Percentiles rank a stretch among this genome's conserved stretches.
These are phyloP conservation scores for Leccinum subgranulosum DNA, from an alignment of 768 basidiomycete genomes.

Conservation along the genomic window DNA sequence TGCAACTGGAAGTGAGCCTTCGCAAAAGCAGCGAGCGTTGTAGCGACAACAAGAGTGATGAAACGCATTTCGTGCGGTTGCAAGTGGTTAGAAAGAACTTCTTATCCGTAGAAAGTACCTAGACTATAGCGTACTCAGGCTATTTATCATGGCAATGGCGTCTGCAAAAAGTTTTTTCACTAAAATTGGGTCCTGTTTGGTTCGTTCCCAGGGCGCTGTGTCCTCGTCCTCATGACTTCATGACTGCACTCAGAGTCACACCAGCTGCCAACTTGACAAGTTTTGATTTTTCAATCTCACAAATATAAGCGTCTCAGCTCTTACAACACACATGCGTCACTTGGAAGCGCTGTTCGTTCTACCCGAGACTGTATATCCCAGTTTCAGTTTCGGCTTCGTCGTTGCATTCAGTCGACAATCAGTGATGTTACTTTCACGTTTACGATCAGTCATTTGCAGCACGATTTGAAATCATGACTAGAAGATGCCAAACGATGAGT, in stretches of 20 bases:
- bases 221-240: too few species aligned
- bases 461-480: not conserved
- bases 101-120: not conserved
- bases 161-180: conserved; percentile 19
- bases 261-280: not conserved
- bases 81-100: not conserved
- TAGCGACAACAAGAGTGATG: conserved; percentile 34
- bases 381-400: not conserved
- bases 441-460: not conserved
- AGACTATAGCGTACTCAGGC: not conserved
- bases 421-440: not conserved
- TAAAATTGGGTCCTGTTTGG: conserved; percentile 21
- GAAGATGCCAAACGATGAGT: too few species aligned
- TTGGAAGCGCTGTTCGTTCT: not conserved
- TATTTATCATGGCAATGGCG: conserved; percentile 7
- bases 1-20: conserved; percentile 79
- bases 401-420: not conserved
- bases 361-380: not conserved
- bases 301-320: not conserved
- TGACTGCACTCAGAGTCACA: not conserved
- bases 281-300: not conserved
- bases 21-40: conserved; percentile 39
- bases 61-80: conserved; percentile 31
- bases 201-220: not conserved
- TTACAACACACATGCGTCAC: not conserved